Evolutionary conservation across 225 moss, liverwort and hornwort species (phyloP).

Genomic region (Straminergon stramineum): DNA sequence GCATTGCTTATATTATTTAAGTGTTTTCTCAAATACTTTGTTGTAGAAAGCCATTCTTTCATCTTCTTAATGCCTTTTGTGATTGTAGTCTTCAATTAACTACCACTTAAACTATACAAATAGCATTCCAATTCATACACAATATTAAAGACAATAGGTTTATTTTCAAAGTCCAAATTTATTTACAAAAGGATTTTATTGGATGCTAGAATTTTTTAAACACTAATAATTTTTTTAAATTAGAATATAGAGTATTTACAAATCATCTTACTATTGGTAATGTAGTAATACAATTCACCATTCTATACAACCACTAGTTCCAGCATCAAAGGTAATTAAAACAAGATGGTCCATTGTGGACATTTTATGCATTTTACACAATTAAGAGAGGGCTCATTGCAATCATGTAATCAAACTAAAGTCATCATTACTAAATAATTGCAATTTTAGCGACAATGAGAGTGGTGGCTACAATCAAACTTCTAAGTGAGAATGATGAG

Average conservation of each 20-base stretch:
- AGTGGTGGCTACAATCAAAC: neutral
- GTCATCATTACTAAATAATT: neutral
- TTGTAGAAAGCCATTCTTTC: neutral
- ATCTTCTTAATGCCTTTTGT: neutral
- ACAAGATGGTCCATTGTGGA: fast-evolving
- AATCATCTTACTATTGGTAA: neutral
- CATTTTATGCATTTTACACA: neutral
- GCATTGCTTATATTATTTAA: neutral
- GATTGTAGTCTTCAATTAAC: neutral
- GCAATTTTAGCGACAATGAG: neutral
- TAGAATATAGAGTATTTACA: neutral
- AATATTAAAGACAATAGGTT: neutral
- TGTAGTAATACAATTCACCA: neutral
- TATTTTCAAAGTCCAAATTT: neutral
- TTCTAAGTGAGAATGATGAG: neutral
- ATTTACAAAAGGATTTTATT: too few relatives aligned
- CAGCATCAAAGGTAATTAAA: neutral
- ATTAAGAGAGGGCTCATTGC: neutral
- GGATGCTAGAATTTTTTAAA: neutral
- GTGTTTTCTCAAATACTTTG: fast-evolving
- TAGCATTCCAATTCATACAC: neutral
- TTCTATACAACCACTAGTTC: neutral
- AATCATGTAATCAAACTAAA: neutral
- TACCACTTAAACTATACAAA: neutral
- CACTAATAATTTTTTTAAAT: too few relatives aligned